Conservation (phyloP, 768 basidiomycete genomes). For the Sistotremastrum suecicum region DNA sequence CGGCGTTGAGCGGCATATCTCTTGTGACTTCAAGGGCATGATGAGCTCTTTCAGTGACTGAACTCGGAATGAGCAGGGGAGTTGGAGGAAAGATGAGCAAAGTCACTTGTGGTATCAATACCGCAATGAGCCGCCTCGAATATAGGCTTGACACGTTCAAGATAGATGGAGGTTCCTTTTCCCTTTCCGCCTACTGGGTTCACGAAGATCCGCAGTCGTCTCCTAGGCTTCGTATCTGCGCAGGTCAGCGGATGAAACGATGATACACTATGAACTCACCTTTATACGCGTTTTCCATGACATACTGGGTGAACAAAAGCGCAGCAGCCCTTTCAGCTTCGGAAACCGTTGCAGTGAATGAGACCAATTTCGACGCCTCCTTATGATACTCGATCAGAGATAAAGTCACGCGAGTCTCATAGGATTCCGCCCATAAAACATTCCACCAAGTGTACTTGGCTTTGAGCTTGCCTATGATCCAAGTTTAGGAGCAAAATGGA, state of each 20-base stretch:
- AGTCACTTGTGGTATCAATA: conserved; percentile 49
- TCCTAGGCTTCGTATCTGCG: conserved; percentile 37
- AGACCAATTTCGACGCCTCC: conserved; percentile 23
- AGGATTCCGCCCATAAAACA: conserved; percentile 38
- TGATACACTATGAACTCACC: conserved; percentile 24
- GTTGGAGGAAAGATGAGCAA: neutral
- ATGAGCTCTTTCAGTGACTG: conserved; percentile 48
- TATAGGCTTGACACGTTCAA: conserved; percentile 53
- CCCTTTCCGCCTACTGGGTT: conserved; percentile 81
- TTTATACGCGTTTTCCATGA: conserved; percentile 48
- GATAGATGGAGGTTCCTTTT: conserved; percentile 39
- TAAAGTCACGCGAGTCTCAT: conserved; percentile 23
- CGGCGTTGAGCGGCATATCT: conserved; percentile 34
- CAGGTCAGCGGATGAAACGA: neutral
- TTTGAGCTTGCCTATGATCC: conserved; percentile 2
- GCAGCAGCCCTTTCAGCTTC: conserved; percentile 21
- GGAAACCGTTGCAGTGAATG: conserved; percentile 28
- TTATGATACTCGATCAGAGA: conserved; percentile 33
- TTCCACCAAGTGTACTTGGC: conserved; percentile 28
- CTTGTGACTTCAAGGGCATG: conserved; percentile 59
- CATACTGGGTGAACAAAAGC: conserved; percentile 35
- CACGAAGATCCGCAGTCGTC: conserved; percentile 52
- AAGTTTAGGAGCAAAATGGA: neutral
- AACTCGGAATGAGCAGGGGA: neutral
- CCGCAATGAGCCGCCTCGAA: conserved; percentile 50